Base-by-base conservation (phyloP, 495 filamentous ascomycete genomes). In the Neurospora sp. region DNA sequence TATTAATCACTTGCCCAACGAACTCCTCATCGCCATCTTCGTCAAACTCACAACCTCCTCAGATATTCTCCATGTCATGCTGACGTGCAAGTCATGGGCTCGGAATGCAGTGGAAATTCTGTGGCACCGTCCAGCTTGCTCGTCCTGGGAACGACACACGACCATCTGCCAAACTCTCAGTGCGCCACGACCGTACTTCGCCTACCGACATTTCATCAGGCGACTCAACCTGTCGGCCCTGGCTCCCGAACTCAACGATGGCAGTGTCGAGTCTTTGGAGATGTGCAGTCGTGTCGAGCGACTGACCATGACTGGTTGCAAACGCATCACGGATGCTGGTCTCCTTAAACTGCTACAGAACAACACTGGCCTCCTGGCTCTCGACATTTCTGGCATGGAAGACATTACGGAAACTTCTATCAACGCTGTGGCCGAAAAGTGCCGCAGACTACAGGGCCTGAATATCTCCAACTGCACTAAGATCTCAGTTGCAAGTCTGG, bases 1-100 rank as follows among this genome's bases (percentile, higher is more conserved):
- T 54, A 90, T 98, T 75, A 89, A 92, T 70, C 88, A 90, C 62
- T 88, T 99, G 39, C 96, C 96, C 14, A 93, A 94, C 76, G 96
- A 99, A 85, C 91, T 99, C 69, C 87, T 98, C 71, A 98, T 99
- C 75, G 88, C 90, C 78, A 92, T 97, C 72, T 98, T 99, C 83
- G 86, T 92, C 16, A 96, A 94, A 79, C 89, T 99, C 59, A 88
- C 81, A 77, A 89, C 88, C 39, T 86, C 93, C 4, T 81, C 82
- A 5, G 96, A 98, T 78, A 87, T 98, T 74, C 85, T 92, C 75
- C 91, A 89, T 80, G 95, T 93, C 80, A 95, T 99, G 93, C 84
- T 95, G 77, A 95, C 97, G 9, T 97, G 90, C 78, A 93, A 93
- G 79, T 89, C 90, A 75, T 99, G 96, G 96, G 92, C 96, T 59